Evolutionary conservation across 306 rosid species (phyloP), one percentile per base, ranked within the genome.

Genomic region (Adenanthera pavonina): DNA sequence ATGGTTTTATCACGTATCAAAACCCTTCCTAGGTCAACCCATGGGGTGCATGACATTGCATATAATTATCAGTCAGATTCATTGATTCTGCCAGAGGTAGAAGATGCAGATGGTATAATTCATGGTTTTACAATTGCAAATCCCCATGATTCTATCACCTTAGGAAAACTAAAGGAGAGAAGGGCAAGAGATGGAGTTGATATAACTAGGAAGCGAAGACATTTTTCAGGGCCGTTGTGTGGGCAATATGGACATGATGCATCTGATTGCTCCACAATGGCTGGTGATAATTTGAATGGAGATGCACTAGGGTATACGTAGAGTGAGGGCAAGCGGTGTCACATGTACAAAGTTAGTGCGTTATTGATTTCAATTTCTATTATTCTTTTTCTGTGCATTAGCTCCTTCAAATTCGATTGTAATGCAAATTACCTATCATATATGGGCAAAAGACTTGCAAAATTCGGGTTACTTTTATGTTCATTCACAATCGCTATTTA

Each of bases 101-200:
- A 89, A 82, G 94, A 90, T 73, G 84, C 89, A 7, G 89, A 92
- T 62, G 90, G 88, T 77, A 84, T 89, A 70, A 86, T 88, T 77
- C 89, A 78, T 46, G 80, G 91, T 67, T 90, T 90, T 81, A 57
- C 90, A 10, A 82, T 91, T 62, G 80, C 83, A 11, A 89, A 83
- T 66, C 86, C 91, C 61, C 89, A 87, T 71, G 98, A 92, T 72
- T 83, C 90, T 43, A 79, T 88, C 52, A 49, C 85, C 72, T 25
- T 89, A 78, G 94, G 91, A 54, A 91, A 92, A 85, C 90, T 89
- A 12, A 90, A 92, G 85, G 97, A 91, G 80, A 87, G 90, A 85
- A 94, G 92, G 75, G 85, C 85, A 3, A 91, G 91, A 86, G 97
- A 91, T 61, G 94, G 87, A 64, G 83, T 86, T 6, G 97, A 93